phyloP scores from a whole-genome alignment of 2,329 filamentous ascomycete genomes.

The Diaporthe sp. region DNA sequence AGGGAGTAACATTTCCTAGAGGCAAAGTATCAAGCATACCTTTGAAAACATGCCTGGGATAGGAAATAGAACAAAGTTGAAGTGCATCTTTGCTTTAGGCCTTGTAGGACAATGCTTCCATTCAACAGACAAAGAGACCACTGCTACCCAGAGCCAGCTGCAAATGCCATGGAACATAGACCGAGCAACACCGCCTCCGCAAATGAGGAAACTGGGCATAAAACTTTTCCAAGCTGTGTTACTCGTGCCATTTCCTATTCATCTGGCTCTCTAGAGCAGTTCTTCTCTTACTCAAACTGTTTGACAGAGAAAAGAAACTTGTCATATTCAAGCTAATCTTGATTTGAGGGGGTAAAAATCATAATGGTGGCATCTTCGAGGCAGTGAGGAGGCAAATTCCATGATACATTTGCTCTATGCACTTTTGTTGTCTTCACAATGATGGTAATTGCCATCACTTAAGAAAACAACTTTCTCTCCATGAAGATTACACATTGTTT shows the following conservation, averaged over 20 bases:
- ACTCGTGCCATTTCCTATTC: no score
- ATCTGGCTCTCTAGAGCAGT: background rate
- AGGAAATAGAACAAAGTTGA: background rate
- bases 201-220: background rate
- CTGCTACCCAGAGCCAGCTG: background rate
- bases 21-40: no score
- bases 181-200: background rate
- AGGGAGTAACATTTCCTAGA: background rate
- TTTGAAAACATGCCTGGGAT: background rate
- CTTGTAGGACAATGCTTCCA: background rate
- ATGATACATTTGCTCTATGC: no score
- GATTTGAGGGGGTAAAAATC: no score
- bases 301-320: background rate
- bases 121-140: background rate
- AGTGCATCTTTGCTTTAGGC: background rate
- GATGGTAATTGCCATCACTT: background rate
- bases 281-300: background rate
- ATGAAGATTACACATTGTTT: background rate
- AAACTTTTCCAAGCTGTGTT: background rate
- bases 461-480: background rate
- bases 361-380: no score
- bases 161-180: background rate
- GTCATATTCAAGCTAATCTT: background rate
- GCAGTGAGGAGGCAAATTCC: no score
- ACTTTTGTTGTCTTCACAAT: no score